phyloP scores from a whole-genome alignment of 2,329 filamentous ascomycete species.

The Hyphodiscus sp. region DNA sequence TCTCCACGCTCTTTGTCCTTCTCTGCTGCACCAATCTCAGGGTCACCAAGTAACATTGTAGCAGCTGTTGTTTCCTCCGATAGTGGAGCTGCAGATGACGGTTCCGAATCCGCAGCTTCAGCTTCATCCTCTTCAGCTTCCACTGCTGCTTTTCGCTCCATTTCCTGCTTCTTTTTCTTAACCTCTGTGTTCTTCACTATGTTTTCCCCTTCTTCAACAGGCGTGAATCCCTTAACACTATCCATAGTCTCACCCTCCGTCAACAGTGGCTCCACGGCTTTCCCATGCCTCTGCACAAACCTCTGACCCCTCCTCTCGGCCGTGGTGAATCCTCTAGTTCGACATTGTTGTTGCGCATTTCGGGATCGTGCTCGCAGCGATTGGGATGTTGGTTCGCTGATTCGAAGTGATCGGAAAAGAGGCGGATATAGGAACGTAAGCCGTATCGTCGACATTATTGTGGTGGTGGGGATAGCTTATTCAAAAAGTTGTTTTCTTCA shows the following conservation, averaged over 20 bases:
- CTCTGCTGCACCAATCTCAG: neutral
- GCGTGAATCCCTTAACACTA: constrained; percentile 11
- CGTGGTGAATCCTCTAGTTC: constrained; percentile 32
- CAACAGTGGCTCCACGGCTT: constrained; percentile 49
- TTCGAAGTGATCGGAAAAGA: constrained; percentile 50
- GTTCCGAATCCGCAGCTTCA: neutral
- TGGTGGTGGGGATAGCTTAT: constrained; percentile 2
- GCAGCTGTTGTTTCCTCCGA: constrained; percentile 24
- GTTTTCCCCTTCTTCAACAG: constrained; percentile 8
- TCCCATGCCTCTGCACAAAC: constrained; percentile 52
- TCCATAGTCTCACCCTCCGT: constrained; percentile 25
- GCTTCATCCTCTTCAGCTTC: constrained; percentile 1
- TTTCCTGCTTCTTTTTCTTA: constrained; percentile 1
- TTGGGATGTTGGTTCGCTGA: constrained; percentile 37
- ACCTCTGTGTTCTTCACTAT: constrained; percentile 7
- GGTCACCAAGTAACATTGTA: constrained; percentile 19
- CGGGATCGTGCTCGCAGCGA: constrained; percentile 27
- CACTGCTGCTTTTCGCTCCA: constrained; percentile 4
- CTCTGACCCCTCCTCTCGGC: constrained; percentile 34
- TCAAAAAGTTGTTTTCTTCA: neutral
- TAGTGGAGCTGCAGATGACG: constrained; percentile 18
- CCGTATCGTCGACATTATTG: constrained; percentile 52
- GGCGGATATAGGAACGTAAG: constrained; percentile 65
- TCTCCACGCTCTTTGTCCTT: constrained; percentile 1
- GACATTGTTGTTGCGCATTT: constrained; percentile 18